phyloP scores from a whole-genome alignment of 2,329 filamentous ascomycete species.

The Calonectria hongkongensis region DNA sequence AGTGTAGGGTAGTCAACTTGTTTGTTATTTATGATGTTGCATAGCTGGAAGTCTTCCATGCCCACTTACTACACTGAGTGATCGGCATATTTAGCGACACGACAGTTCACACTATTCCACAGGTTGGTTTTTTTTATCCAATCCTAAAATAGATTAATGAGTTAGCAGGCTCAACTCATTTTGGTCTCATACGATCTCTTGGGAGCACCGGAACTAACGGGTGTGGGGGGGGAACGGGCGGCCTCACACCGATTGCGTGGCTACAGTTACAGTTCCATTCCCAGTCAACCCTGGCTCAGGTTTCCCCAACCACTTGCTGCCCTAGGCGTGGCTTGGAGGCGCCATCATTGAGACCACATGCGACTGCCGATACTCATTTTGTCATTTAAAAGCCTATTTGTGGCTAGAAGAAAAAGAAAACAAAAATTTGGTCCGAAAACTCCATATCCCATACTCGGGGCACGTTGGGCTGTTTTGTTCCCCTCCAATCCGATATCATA shows the following conservation, averaged over 20 bases:
- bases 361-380: constrained; percentile 17
- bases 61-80: neutral
- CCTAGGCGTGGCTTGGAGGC: constrained; percentile 17
- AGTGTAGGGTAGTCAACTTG: no score
- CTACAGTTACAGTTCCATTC: constrained; percentile 42
- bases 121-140: neutral
- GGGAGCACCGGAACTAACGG: constrained; percentile 39
- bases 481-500: constrained; percentile 46
- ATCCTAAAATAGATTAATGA: constrained; percentile 12
- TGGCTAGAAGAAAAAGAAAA: constrained; percentile 41
- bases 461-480: constrained; percentile 43
- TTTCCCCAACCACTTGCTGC: constrained; percentile 14
- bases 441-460: constrained; percentile 47
- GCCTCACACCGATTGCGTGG: constrained; percentile 52
- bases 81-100: neutral
- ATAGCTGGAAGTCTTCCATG: no score
- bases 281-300: constrained; percentile 28
- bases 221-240: constrained; percentile 47
- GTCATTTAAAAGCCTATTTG: constrained; percentile 34
- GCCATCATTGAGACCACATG: constrained; percentile 11
- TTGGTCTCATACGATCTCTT: neutral
- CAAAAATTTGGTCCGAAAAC: constrained; percentile 48
- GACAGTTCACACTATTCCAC: neutral
- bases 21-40: no score
- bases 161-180: neutral